Evolutionary conservation across 352 stramenopile species (phyloP).

Genomic region (Globisporangium megalacanthum): DNA sequence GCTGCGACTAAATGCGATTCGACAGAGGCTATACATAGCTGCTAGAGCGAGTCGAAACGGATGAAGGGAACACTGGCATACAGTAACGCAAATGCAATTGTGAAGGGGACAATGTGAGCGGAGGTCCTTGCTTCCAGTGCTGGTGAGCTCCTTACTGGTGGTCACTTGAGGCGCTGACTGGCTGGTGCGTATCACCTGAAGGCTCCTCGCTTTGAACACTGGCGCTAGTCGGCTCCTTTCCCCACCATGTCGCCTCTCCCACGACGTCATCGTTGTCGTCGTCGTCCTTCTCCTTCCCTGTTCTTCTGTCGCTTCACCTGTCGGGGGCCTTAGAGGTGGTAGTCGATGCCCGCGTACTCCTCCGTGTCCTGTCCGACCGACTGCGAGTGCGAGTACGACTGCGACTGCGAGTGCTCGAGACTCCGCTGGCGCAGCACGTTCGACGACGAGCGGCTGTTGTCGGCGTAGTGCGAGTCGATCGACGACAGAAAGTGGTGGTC

Average conservation of each 20-base stretch:
- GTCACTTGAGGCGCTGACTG: too few species aligned
- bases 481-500: conserved; percentile 57
- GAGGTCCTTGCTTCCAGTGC: too few species aligned
- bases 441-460: conserved; percentile 40
- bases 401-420: conserved; percentile 40
- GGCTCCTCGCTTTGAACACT: too few species aligned
- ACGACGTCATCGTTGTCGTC: not conserved
- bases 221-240: too few species aligned
- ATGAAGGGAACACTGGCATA: not conserved
- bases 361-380: conserved; percentile 74
- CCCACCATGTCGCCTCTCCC: not conserved
- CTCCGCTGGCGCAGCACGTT: conserved; percentile 48
- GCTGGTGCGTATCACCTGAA: too few species aligned
- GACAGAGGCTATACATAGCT: not conserved
- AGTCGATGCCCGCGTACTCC: conserved; percentile 82
- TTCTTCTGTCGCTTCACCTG: not conserved
- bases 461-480: conserved; percentile 61
- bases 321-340: conserved; percentile 55
- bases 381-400: conserved; percentile 45
- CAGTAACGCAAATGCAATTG: not conserved
- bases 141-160: too few species aligned
- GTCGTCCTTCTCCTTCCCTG: not conserved
- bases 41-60: not conserved
- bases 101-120: too few species aligned
- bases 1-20: not conserved